Base-by-base conservation (phyloP, 1,284 basidiomycete species). In the Pseudozyma hubeiensis region DNA sequence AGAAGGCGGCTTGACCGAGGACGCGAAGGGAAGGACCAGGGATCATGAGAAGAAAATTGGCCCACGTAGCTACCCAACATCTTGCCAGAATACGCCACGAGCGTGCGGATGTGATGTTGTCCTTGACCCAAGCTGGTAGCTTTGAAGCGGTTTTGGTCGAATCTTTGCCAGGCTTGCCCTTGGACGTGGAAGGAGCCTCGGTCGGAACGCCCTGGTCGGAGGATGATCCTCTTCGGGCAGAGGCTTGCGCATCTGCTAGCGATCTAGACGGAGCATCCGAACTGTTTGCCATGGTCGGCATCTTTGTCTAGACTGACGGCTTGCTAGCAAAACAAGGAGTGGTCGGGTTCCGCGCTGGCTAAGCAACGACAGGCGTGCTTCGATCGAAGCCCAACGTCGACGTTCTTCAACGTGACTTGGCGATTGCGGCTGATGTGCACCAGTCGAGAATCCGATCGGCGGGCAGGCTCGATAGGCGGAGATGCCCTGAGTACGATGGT, bases 1-100 rank as follows among this genome's bases (percentile, higher is more conserved):
- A 84, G 72, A 84, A 84, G 13, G 78, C 78, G 10, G 83, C 82
- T 44, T 83, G 74, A 5, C 83, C 83, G 0, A 84, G 70, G 4
- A 69, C 64, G 1, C 44, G 52, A 1, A 83, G 67, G 10, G 80
- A 79, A 5, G 50, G 53, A 1, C 53, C 69, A 1, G 82, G 77
- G 24, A 84, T 59, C 51, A 84, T 65, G n/a, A 84, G 66, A 31
- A 84, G 53, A 54, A 83, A 78, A 55, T 59, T 58, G 17, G 71
- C 75, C 67, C 83, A 79, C 0, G 70, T 54, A 13, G 80, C 79
- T 44, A 84, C 47, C 88, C 72, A 77, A 54, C 78, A 80, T 41
- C 76, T 41, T 11, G 59, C 53, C 13, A 76, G 43, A 17, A 68
- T 54, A 6, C 78, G 53, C 7, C 64, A 53, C 16, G 72, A 76